Conservation (phyloP, 129 eudicot genomes). For the Lonicera japonica region DNA sequence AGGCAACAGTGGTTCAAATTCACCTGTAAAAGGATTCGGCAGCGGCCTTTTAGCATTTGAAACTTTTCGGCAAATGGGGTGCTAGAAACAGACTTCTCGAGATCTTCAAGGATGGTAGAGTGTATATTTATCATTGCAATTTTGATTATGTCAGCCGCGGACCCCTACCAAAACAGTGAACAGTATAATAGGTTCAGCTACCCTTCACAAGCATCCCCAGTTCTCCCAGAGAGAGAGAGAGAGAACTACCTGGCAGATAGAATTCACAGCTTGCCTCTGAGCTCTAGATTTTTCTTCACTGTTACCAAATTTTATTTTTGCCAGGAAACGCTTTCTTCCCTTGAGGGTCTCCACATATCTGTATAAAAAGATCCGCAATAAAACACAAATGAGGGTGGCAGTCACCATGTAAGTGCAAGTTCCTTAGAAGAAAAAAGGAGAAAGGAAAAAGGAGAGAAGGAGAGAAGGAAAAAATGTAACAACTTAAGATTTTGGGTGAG, state of each 20-base stretch:
- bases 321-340: slow-evolving; percentile 85
- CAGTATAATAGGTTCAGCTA: background rate
- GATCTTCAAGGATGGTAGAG: slow-evolving; percentile 55
- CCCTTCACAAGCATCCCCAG: too few species aligned
- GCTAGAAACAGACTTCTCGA: slow-evolving; percentile 24
- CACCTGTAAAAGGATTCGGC: slow-evolving; percentile 91
- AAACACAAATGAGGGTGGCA: background rate
- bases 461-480: too few species aligned
- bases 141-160: slow-evolving; percentile 94
- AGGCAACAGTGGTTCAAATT: slow-evolving; percentile 3
- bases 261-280: slow-evolving; percentile 97
- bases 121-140: slow-evolving; percentile 79
- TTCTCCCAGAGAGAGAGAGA: background rate
- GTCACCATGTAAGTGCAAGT: too few species aligned
- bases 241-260: slow-evolving; percentile 77
- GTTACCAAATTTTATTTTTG: slow-evolving; percentile 79
- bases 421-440: too few species aligned
- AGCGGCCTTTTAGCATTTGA: slow-evolving; percentile 72
- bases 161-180: slow-evolving; percentile 52
- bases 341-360: slow-evolving; percentile 80
- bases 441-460: too few species aligned
- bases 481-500: too few species aligned
- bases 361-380: slow-evolving; percentile 23
- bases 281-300: slow-evolving; percentile 91
- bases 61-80: slow-evolving; percentile 40